A percentile compares a stretch with the other conserved stretches of the same genome.
phyloP scores from a whole-genome alignment of 441 rosid species.

The Corymbia calophylla region DNA sequence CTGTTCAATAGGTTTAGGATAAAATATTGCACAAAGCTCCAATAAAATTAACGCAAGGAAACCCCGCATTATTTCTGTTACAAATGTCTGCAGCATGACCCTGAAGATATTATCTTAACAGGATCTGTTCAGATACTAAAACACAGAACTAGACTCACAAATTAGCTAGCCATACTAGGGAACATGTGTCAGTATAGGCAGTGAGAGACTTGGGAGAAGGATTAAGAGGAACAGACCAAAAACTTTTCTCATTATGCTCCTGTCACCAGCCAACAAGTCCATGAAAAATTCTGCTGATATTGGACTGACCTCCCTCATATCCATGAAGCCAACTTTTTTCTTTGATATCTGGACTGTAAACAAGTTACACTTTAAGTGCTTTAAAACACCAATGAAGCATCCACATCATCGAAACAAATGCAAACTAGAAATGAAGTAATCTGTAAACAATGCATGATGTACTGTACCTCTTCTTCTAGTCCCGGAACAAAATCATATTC shows the following conservation, averaged over 20 bases:
- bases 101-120: not conserved
- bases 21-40: not conserved
- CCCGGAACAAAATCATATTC: slow-evolving; percentile 48
- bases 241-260: slow-evolving; percentile 72
- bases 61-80: not conserved
- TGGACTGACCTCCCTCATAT: slow-evolving; percentile 54
- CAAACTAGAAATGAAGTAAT: not conserved
- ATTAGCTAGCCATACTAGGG: not conserved
- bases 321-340: slow-evolving; percentile 73
- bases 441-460: slow-evolving; percentile 1
- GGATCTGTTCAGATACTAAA: not conserved
- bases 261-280: slow-evolving; percentile 64
- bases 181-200: not conserved
- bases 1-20: not conserved
- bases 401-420: not conserved
- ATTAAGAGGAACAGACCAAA: slow-evolving; percentile 48
- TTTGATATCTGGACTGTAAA: slow-evolving; percentile 97
- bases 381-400: slow-evolving; percentile 20
- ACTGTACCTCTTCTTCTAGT: slow-evolving; percentile 56
- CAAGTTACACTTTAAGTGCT: slow-evolving; percentile 65
- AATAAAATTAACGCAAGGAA: not conserved
- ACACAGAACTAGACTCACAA: not conserved
- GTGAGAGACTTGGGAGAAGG: not conserved
- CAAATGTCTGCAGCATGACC: not conserved
- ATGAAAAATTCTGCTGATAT: slow-evolving; percentile 58